A percentile compares a stretch with the other conserved stretches of the same genome.
Evolutionary conservation across 148 eudicot genomes (phyloP).

Genomic region (Mesembryanthemum crystallinum): DNA sequence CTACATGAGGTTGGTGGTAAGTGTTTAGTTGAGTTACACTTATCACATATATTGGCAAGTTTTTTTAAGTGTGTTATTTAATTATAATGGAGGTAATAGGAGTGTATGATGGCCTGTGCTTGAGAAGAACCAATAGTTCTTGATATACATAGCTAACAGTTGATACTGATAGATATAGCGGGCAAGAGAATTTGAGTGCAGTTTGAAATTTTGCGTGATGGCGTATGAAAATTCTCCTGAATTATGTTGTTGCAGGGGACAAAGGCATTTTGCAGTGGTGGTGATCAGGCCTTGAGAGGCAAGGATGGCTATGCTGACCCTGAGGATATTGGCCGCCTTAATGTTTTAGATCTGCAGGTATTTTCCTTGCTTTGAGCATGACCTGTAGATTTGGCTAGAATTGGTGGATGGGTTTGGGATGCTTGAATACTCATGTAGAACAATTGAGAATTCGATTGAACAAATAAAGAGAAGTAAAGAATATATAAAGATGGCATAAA

Average conservation of each 20-base stretch:
- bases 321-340: conserved; percentile 73
- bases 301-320: conserved; percentile 81
- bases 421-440: no score
- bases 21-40: neutral
- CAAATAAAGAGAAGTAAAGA: neutral
- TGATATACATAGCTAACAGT: neutral
- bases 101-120: neutral
- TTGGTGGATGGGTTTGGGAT: no score
- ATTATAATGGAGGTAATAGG: neutral
- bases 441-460: neutral
- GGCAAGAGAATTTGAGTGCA: neutral
- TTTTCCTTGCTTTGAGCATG: neutral
- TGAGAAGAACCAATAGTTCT: neutral
- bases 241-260: conserved; percentile 58
- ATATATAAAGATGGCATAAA: neutral
- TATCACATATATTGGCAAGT: neutral
- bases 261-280: conserved; percentile 96
- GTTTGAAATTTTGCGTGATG: neutral
- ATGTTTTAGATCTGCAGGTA: conserved; percentile 95
- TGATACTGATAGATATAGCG: no score
- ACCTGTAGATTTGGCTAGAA: no score
- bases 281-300: conserved; percentile 79
- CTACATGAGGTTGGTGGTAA: no score
- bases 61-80: neutral
- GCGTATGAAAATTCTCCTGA: neutral